These are phyloP conservation scores for Agaricus subrufescens DNA, from an alignment of 768 basidiomycete genomes.

Conservation along the genomic window DNA sequence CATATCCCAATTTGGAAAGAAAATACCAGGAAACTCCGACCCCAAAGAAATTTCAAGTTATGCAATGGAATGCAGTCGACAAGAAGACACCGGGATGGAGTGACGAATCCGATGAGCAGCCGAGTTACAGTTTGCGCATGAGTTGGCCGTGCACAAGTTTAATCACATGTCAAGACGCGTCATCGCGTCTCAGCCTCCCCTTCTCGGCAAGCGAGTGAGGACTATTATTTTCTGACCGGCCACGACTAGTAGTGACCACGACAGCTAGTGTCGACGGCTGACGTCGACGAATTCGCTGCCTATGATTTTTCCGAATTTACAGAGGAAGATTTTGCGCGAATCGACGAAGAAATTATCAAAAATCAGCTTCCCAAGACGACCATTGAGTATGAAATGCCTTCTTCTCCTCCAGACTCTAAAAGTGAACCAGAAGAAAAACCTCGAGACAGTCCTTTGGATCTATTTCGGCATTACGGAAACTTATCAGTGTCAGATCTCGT, in stretches of 20 bases:
- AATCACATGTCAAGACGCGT: constrained; percentile 16
- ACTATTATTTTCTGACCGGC: neutral
- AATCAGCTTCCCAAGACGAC: constrained; percentile 6
- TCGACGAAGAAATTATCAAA: constrained; percentile 36
- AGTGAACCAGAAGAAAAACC: neutral
- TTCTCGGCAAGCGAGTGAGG: neutral
- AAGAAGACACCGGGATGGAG: constrained; percentile 7
- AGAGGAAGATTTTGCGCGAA: constrained; percentile 45
- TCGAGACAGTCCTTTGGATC: constrained; percentile 18
- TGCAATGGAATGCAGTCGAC: too few species aligned
- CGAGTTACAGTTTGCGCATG: too few species aligned
- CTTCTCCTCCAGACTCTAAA: neutral
- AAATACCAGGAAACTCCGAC: too few species aligned
- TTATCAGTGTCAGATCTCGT: constrained; percentile 64
- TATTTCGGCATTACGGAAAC: constrained; percentile 39
- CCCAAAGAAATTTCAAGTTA: too few species aligned
- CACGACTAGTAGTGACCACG: neutral
- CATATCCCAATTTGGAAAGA: too few species aligned
- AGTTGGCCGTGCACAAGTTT: too few species aligned
- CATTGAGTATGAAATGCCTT: constrained; percentile 5
- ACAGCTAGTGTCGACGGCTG: constrained; percentile 17
- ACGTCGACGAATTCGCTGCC: constrained; percentile 31
- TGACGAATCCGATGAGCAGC: constrained; percentile 20
- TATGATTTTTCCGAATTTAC: constrained; percentile 55
- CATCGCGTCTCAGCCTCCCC: constrained; percentile 1